Evolutionary conservation across 768 basidiomycete genomes (phyloP).

Genomic region (Tricholoma flavovirens): DNA sequence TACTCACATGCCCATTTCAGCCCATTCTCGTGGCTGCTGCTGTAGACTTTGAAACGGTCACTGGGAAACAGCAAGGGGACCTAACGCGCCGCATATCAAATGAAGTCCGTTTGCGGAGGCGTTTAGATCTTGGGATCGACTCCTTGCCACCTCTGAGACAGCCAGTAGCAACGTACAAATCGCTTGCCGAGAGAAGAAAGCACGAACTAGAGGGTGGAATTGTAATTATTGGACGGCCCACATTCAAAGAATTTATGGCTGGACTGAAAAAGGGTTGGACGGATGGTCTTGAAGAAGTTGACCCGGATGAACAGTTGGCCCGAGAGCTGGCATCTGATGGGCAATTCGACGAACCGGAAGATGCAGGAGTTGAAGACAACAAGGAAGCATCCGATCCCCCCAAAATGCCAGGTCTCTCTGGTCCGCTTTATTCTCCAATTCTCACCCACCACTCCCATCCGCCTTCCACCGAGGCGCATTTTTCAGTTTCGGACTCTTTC

Average conservation of each 20-base stretch:
- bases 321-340: slow-evolving; percentile 65
- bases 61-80: slow-evolving; percentile 81
- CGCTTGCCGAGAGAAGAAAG: slow-evolving; percentile 45
- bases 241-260: slow-evolving; percentile 92
- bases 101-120: slow-evolving; percentile 64
- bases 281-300: slow-evolving; percentile 58
- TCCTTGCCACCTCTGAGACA: slow-evolving; percentile 34
- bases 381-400: slow-evolving; percentile 13
- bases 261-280: slow-evolving; percentile 86
- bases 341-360: slow-evolving; percentile 66
- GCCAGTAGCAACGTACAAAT: slow-evolving; percentile 47
- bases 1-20: slow-evolving; percentile 35
- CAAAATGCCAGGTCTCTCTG: slow-evolving; percentile 21
- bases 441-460: slow-evolving; percentile 21
- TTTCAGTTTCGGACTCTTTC: slow-evolving; percentile 23
- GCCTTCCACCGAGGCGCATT: slow-evolving; percentile 12
- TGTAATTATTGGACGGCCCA: slow-evolving; percentile 81
- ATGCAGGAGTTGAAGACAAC: slow-evolving; percentile 6
- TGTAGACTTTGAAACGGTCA: slow-evolving; percentile 82
- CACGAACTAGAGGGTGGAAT: slow-evolving; percentile 77
- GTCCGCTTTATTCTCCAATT: slow-evolving; percentile 21
- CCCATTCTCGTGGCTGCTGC: slow-evolving; percentile 93
- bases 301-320: slow-evolving; percentile 67
- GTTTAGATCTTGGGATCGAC: slow-evolving; percentile 62
- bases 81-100: slow-evolving; percentile 72